These are phyloP conservation scores for Cicer judaicum DNA, from an alignment of 306 rosid genomes.

Conservation along the genomic window DNA sequence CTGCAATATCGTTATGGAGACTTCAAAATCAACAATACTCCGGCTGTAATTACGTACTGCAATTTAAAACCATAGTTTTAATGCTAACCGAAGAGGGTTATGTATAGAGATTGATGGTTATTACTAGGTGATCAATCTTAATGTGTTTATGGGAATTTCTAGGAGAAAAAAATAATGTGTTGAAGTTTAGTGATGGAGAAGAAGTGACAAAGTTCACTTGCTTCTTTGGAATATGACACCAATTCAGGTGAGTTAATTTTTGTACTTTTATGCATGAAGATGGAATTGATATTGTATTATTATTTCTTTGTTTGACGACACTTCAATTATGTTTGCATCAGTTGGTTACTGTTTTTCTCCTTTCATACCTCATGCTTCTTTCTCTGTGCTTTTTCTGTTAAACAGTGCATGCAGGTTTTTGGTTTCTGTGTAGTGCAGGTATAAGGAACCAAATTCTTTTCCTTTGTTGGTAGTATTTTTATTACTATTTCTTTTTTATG, in stretches of 20 bases:
- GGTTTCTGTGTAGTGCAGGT: conserved; percentile 40
- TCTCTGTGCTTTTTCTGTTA: conserved; percentile 18
- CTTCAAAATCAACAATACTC: no score
- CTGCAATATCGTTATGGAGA: no score
- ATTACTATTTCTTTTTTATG: background rate
- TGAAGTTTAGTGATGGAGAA: conserved; percentile 35
- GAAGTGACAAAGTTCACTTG: conserved; percentile 45
- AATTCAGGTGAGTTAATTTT: conserved; percentile 43
- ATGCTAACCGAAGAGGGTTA: conserved; percentile 41
- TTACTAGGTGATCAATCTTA: conserved; percentile 45
- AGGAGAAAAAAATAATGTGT: conserved; percentile 51
- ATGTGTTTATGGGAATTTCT: conserved; percentile 41
- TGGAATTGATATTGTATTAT: conserved; percentile 33
- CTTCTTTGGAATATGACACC: conserved; percentile 39
- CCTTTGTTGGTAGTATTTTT: background rate
- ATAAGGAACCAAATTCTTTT: conserved; percentile 24
- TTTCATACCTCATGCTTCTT: conserved; percentile 11
- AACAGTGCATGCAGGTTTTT: conserved; percentile 39
- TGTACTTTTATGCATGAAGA: conserved; percentile 43
- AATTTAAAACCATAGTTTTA: no score
- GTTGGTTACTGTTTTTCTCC: conserved; percentile 30
- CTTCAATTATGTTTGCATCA: conserved; percentile 42
- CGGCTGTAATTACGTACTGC: no score
- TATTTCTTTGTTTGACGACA: conserved; percentile 25
- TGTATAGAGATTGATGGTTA: conserved; percentile 54